Conservation (phyloP, 768 basidiomycete species). For the Auricularia sp. region DNA sequence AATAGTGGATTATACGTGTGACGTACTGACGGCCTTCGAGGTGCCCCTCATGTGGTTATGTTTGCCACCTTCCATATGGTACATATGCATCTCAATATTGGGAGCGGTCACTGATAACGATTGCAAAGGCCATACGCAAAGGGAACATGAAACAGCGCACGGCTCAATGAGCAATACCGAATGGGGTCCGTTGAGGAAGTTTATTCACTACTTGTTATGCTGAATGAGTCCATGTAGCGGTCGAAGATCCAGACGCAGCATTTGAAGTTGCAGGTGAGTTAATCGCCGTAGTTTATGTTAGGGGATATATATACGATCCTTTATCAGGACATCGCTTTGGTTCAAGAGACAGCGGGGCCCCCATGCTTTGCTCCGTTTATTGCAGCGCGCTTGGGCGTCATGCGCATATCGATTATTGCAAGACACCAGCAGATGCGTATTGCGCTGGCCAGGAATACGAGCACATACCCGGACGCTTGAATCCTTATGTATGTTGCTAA, state of each 20-base stretch:
- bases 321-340: background rate
- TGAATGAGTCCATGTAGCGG: constrained; percentile 25
- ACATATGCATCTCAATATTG: no score
- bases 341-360: constrained; percentile 35
- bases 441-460: constrained; percentile 38
- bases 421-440: constrained; percentile 23
- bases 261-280: constrained; percentile 40
- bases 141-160: constrained; percentile 52
- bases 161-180: constrained; percentile 20
- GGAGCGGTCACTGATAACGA: no score
- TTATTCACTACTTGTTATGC: background rate
- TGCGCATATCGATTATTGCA: constrained; percentile 47
- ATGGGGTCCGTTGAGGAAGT: background rate
- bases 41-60: constrained; percentile 47
- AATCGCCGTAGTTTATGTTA: no score
- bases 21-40: constrained; percentile 17
- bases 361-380: constrained; percentile 52
- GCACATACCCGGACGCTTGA: constrained; percentile 35
- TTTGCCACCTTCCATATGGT: constrained; percentile 38
- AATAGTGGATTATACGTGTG: no score
- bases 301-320: no score
- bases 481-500: constrained; percentile 23
- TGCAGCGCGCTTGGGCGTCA: constrained; percentile 50
- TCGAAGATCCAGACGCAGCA: constrained; percentile 38
- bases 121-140: constrained; percentile 42